Conservation (phyloP, 73 alveolate genomes). For the Uronychia setigera region DNA sequence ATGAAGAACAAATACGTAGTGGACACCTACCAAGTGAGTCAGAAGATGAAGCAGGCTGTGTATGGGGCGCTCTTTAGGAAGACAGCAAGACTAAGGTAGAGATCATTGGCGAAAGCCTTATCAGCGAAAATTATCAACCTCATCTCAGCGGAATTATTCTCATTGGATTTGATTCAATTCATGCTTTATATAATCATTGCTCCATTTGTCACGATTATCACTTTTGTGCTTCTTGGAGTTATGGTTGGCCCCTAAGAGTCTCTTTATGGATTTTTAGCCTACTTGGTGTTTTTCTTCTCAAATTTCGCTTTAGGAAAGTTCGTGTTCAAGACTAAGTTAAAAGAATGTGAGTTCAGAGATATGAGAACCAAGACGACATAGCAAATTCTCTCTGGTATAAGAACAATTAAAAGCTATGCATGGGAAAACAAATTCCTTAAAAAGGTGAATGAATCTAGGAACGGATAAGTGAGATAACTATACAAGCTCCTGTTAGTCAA, state of each 20-base stretch:
- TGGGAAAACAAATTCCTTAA: conserved; percentile 17
- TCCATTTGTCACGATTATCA: not conserved
- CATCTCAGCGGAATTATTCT: not conserved
- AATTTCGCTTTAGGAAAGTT: not conserved
- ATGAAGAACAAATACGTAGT: not conserved
- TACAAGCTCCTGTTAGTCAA: not conserved
- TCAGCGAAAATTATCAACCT: not conserved
- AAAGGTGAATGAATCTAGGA: not conserved
- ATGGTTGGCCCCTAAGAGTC: not conserved
- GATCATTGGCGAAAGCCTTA: not conserved
- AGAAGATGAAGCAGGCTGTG: not conserved
- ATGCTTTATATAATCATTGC: not conserved
- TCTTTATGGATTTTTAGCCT: not conserved
- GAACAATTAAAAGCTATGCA: conserved; percentile 25
- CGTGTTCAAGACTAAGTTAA: not conserved
- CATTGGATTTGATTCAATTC: not conserved
- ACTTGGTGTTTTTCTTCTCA: not conserved
- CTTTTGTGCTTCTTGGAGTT: not conserved
- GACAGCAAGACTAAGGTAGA: not conserved
- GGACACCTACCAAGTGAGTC: not conserved
- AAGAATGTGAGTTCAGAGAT: not conserved
- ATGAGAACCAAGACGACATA: not conserved
- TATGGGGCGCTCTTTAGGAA: not conserved
- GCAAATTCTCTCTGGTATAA: conserved; percentile 16
- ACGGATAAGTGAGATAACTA: not conserved